A percentile compares a stretch with the other conserved stretches of the same genome.
Conservation (phyloP, 805 yeast genomes). For the Ogataea glucozyma region DNA sequence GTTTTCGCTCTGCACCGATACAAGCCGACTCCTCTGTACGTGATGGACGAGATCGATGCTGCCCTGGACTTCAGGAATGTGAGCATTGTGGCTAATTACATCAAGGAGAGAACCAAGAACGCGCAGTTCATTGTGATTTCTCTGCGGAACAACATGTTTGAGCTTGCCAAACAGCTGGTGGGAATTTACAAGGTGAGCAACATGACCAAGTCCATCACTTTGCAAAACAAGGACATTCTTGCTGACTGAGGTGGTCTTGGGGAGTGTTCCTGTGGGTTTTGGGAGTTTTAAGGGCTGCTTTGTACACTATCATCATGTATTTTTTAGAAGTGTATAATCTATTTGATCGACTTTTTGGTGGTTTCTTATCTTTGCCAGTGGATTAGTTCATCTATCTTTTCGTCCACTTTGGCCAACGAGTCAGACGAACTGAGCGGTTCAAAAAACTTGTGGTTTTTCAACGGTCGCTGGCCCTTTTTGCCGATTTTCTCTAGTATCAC, state of each 20-base stretch:
- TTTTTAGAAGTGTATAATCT: neutral
- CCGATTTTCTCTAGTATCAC: slow-evolving; percentile 8
- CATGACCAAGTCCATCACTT: slow-evolving; percentile 82
- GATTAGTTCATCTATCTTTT: neutral
- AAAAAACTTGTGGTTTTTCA: neutral
- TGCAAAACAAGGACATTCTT: slow-evolving; percentile 59
- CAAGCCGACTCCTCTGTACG: slow-evolving; percentile 95
- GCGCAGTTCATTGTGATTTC: slow-evolving; percentile 97
- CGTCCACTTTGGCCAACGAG: neutral
- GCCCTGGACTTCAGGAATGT: slow-evolving; percentile 97
- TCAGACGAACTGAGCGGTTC: too few relatives aligned
- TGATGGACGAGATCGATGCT: slow-evolving; percentile 99
- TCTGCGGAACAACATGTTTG: slow-evolving; percentile 96
- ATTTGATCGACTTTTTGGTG: neutral
- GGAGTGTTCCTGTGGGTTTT: neutral
- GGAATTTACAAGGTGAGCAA: slow-evolving; percentile 94
- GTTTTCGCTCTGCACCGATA: slow-evolving; percentile 95
- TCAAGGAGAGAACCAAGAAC: slow-evolving; percentile 91
- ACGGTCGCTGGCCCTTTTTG: neutral
- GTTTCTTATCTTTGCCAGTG: too few relatives aligned
- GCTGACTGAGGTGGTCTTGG: slow-evolving; percentile 1
- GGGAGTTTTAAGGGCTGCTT: too few relatives aligned
- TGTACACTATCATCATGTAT: neutral
- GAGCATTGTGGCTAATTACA: slow-evolving; percentile 95
- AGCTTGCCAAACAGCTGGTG: slow-evolving; percentile 87